Evolutionary conservation across 2,329 filamentous ascomycete genomes (phyloP), one percentile per base, ranked within the genome.

Genomic region (Cladophialophora exuberans): DNA sequence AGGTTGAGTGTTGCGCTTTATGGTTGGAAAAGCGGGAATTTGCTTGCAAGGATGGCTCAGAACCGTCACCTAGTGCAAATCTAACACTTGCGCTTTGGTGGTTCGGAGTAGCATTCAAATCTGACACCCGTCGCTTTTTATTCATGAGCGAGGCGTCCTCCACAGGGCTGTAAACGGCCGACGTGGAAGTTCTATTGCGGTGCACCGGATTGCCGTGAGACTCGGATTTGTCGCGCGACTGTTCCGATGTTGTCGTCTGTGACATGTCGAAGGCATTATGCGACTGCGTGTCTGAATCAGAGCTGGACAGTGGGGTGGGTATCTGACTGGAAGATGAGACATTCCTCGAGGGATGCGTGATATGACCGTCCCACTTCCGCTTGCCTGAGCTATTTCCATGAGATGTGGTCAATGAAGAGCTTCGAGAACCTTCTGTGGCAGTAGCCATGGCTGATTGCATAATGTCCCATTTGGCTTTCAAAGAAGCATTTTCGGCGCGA

Each of bases 401-500:
- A 7, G 36, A 41, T 11, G 17, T 20, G 13, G 38, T 23, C 11
- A 6, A 15, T 20, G 13, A 44, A 33, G 11, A 38, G 31, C n/a
- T 31, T 13, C 38, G 41, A 6, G 39, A 13, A 11, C 25, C 30
- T 35, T 33, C 45, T 18, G 42, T 18, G 11, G 39, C 39, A 13
- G 22, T 36, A 5, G 28, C 42, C 50, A 57, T 56, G 11, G 54
- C 53, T 6, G 54, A 54, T 22, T 56, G 57, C 22, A 62, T 47
- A 15, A 47, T 52, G 22, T 55, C 47, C 17, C 64, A 48, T 33
- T 55, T 57, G 11, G 46, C 46, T 48, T 62, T 63, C 22, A 65
- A 35, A 7, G 47, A 44, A n/a, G 54, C 41, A 39, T 65, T 65
- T 41, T 65, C 58, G 17, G 56, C 31, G 7, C 58, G 60, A 17